phyloP scores from a whole-genome alignment of 345 rosid genomes.

The Theobroma cacao region DNA sequence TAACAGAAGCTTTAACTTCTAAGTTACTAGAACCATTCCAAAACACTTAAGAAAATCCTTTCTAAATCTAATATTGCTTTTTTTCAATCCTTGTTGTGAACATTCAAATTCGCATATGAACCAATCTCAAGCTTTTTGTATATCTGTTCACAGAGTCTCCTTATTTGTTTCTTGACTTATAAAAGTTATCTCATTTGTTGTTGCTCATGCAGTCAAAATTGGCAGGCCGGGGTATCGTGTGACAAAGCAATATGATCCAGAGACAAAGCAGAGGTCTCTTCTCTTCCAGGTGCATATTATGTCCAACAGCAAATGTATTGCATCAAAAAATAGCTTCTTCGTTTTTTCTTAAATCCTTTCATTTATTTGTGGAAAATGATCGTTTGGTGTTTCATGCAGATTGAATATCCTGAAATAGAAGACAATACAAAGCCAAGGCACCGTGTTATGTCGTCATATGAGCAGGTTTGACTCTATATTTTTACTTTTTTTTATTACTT shows the following conservation, averaged over 20 bases:
- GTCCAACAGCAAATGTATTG: background rate
- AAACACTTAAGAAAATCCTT: too few relatives aligned
- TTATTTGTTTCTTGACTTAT: background rate
- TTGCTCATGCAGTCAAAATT: conserved; percentile 68
- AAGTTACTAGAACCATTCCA: too few relatives aligned
- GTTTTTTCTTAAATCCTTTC: background rate
- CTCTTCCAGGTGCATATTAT: conserved; percentile 69
- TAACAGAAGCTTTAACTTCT: too few relatives aligned
- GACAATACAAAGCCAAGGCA: conserved; percentile 84
- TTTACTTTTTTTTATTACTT: background rate
- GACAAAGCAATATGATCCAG: conserved; percentile 93
- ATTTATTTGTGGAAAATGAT: background rate
- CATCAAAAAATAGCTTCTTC: too few relatives aligned
- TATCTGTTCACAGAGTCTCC: background rate
- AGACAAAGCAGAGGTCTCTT: conserved; percentile 88
- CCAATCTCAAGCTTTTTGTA: too few relatives aligned
- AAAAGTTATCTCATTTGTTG: background rate
- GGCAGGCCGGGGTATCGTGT: conserved; percentile 97
- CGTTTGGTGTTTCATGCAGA: conserved; percentile 36
- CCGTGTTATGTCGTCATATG: conserved; percentile 94
- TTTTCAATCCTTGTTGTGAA: too few relatives aligned
- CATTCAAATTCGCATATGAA: too few relatives aligned
- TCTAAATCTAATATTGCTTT: too few relatives aligned
- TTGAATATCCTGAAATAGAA: conserved; percentile 98
- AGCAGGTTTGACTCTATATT: conserved; percentile 55